Evolutionary conservation across 139 green algal genomes (phyloP).

Genomic region (Micractinium sp.): DNA sequence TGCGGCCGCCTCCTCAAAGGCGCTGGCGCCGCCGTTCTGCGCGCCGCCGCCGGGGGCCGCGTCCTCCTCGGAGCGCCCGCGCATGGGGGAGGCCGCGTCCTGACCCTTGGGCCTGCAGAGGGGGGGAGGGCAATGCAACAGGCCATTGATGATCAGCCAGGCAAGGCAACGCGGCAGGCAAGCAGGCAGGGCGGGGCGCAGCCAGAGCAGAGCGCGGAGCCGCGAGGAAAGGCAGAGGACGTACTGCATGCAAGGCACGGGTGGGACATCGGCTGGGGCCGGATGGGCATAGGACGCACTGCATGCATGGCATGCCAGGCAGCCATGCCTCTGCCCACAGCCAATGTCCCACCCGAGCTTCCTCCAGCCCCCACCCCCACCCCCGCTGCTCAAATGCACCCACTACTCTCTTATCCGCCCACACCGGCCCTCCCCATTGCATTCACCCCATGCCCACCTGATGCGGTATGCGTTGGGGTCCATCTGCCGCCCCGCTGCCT

Average conservation of each 20-base stretch:
- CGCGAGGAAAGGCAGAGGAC: no score
- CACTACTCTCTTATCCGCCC: no score
- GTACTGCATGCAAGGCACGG: no score
- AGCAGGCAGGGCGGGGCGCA: not conserved
- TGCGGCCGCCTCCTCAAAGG: not conserved
- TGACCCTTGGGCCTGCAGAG: conserved; percentile 18
- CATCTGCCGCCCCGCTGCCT: conserved; percentile 21
- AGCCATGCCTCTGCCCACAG: no score
- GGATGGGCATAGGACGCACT: no score
- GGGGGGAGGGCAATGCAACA: not conserved
- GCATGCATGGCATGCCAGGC: no score
- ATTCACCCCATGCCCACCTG: conserved; percentile 20
- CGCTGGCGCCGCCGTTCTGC: not conserved
- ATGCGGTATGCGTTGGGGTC: conserved; percentile 54
- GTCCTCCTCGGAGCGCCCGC: not conserved
- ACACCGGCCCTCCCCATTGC: no score
- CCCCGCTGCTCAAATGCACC: no score
- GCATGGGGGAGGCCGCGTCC: conserved; percentile 1
- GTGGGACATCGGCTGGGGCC: no score
- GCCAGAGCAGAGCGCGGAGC: not conserved
- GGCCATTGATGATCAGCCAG: not conserved
- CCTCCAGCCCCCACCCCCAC: no score
- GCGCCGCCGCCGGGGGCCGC: not conserved
- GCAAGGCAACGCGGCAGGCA: not conserved
- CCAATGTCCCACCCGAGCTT: no score